These are phyloP conservation scores for Pyrrhoderma noxium DNA, from an alignment of 1,284 basidiomycete species.

Conservation along the genomic window DNA sequence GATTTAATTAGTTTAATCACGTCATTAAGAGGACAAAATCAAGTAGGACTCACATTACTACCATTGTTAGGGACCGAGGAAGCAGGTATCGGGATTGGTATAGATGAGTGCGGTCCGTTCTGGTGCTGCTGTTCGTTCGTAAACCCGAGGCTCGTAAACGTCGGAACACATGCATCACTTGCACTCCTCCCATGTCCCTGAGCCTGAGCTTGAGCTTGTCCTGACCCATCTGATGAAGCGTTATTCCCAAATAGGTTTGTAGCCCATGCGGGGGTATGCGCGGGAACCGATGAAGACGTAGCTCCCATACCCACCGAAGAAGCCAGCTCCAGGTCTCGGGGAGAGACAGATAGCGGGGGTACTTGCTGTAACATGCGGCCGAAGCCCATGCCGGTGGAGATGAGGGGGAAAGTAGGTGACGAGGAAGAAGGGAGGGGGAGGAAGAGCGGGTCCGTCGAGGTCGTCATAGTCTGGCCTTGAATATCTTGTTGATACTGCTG, in stretches of 20 bases:
- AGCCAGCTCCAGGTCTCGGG: slow-evolving; percentile 9
- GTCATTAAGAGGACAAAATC: no score
- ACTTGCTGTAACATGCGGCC: no score
- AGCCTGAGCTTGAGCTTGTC: slow-evolving; percentile 30
- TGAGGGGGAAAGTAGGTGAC: neutral
- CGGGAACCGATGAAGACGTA: neutral
- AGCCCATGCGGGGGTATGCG: slow-evolving; percentile 7
- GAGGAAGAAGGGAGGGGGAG: neutral
- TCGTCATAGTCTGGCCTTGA: no score
- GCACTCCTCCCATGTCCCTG: slow-evolving; percentile 11
- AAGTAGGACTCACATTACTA: neutral
- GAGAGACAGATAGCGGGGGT: slow-evolving; percentile 9
- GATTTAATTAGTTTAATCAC: no score
- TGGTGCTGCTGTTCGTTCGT: no score
- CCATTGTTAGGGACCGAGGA: neutral
- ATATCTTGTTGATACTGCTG: slow-evolving; percentile 7
- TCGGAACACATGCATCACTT: neutral
- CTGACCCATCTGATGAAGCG: slow-evolving; percentile 24
- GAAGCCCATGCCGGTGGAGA: no score
- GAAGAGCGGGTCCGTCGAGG: no score
- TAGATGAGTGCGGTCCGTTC: slow-evolving; percentile 1
- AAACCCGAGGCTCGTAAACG: no score
- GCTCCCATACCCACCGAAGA: neutral
- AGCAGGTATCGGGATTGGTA: slow-evolving; percentile 4
- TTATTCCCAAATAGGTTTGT: slow-evolving; percentile 54